Conservation (phyloP, 2,329 filamentous ascomycete genomes). For the Colletotrichum costaricense region DNA sequence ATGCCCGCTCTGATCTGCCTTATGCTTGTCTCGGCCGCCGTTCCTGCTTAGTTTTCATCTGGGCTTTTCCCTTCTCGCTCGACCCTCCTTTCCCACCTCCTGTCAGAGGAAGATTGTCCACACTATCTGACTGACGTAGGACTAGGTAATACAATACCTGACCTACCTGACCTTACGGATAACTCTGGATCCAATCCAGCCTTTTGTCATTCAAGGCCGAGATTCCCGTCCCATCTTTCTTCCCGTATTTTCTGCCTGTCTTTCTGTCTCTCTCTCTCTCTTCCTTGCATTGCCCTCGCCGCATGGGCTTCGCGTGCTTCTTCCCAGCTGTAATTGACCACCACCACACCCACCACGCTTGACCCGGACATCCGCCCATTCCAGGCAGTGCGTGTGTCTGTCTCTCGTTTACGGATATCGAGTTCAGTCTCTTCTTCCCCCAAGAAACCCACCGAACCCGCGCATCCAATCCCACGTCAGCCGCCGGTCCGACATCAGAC, state of each 20-base stretch:
- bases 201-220: not conserved
- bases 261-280: not conserved
- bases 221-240: not conserved
- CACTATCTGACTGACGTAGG: slow-evolving; percentile 27
- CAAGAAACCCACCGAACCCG: not conserved
- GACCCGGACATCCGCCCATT: slow-evolving; percentile 7
- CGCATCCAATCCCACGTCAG: slow-evolving; percentile 16
- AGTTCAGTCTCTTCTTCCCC: not conserved
- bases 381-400: not conserved
- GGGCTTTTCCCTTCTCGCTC: slow-evolving; percentile 22
- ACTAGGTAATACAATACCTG: not conserved
- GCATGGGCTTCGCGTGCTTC: not conserved
- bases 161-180: too few species aligned
- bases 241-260: not conserved
- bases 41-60: slow-evolving; percentile 14
- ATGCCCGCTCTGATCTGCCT: slow-evolving; percentile 3
- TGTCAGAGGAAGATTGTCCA: slow-evolving; percentile 28
- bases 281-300: not conserved
- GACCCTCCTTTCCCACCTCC: slow-evolving; percentile 26
- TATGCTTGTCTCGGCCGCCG: slow-evolving; percentile 12
- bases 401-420: too few species aligned
- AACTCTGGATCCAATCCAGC: not conserved
- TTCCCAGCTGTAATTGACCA: not conserved
- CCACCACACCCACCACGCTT: not conserved
- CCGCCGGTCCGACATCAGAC: slow-evolving; percentile 24